Conservation (phyloP, 73 alveolate species). For the Paramecium pentaurelia region DNA sequence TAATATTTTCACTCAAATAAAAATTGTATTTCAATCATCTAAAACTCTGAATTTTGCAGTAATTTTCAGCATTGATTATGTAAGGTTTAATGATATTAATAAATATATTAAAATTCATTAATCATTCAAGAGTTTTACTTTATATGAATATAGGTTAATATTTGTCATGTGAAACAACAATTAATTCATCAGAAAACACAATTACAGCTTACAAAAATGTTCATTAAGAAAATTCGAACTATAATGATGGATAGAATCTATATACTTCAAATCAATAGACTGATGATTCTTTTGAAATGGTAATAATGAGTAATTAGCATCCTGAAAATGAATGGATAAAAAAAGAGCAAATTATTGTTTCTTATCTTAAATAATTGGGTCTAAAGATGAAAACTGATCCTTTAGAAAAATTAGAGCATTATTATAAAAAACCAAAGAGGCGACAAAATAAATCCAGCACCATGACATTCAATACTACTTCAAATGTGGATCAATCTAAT, state of each 20-base stretch:
- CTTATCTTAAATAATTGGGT: constrained; percentile 12
- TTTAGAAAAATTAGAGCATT: neutral
- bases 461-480: neutral
- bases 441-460: constrained; percentile 27
- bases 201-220: neutral
- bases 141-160: neutral
- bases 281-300: constrained; percentile 40
- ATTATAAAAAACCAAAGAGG: neutral
- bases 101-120: neutral
- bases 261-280: neutral
- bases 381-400: constrained; percentile 31
- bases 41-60: neutral
- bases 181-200: neutral
- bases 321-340: constrained; percentile 31
- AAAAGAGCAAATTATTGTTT: neutral
- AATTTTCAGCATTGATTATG: neutral
- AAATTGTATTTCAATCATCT: neutral
- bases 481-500: neutral
- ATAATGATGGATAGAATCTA: neutral
- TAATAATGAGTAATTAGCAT: neutral
- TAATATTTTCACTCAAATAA: neutral
- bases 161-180: neutral
- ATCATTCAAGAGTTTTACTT: neutral
- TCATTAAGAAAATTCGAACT: neutral
- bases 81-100: neutral